Percentiles rank a stretch among this genome's conserved stretches.
phyloP scores from a whole-genome alignment of 1,284 basidiomycete genomes.

The Irpex lacteus region DNA sequence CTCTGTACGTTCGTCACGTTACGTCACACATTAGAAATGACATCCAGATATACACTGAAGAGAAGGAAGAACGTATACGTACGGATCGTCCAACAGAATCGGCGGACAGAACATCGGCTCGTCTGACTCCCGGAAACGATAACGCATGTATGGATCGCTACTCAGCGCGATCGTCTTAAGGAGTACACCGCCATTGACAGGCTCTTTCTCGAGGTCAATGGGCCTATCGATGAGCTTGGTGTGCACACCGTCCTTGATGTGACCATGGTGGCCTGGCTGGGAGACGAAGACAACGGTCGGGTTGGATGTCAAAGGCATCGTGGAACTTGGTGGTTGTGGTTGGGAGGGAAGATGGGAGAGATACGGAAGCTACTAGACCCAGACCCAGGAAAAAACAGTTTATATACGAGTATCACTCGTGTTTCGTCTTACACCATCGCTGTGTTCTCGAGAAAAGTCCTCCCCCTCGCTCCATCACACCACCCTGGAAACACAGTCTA shows the following conservation, averaged over 20 bases:
- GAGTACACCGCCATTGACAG: slow-evolving; percentile 36
- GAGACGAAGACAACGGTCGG: neutral
- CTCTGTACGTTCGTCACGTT: neutral
- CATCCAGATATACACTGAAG: neutral
- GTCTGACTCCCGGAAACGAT: slow-evolving; percentile 24
- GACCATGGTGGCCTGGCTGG: neutral
- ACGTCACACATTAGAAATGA: too few species aligned
- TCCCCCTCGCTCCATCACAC: neutral
- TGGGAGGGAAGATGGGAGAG: neutral
- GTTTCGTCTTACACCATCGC: too few species aligned
- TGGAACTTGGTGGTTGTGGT: neutral
- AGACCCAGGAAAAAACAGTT: neutral
- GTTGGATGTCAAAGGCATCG: neutral
- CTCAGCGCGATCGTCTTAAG: slow-evolving; percentile 32
- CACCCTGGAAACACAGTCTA: neutral
- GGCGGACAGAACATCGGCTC: slow-evolving; percentile 8
- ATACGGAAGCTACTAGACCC: neutral
- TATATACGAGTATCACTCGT: neutral
- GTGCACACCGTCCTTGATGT: slow-evolving; percentile 9
- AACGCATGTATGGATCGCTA: slow-evolving; percentile 38
- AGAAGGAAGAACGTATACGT: neutral
- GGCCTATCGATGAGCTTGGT: slow-evolving; percentile 8
- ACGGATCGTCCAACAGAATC: neutral
- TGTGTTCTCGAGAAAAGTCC: too few species aligned
- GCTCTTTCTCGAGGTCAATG: slow-evolving; percentile 36